phyloP scores from a whole-genome alignment of 2,329 filamentous ascomycete species.

The Tolypocladium sp. region DNA sequence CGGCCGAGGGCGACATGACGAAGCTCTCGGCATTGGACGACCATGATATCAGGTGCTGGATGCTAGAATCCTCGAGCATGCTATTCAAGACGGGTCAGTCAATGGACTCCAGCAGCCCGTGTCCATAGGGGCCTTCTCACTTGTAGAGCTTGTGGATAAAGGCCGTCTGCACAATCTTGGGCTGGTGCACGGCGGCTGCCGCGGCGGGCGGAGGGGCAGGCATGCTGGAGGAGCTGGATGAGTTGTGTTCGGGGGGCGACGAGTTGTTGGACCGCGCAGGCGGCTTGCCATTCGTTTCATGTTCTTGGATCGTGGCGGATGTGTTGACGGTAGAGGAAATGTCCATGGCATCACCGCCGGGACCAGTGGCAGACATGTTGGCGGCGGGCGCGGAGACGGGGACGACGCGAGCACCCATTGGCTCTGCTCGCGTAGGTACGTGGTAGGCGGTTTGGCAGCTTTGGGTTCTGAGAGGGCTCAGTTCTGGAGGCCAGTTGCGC shows the following conservation, averaged over 20 bases:
- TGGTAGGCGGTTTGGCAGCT: conserved; percentile 24
- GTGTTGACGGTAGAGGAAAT: conserved; percentile 43
- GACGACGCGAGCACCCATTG: conserved; percentile 39
- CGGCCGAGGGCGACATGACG: conserved; percentile 94
- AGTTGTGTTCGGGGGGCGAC: conserved; percentile 27
- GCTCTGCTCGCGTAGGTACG: not conserved
- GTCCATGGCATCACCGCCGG: conserved; percentile 54
- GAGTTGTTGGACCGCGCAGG: conserved; percentile 25
- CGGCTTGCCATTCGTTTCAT: conserved; percentile 26
- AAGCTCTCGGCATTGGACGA: conserved; percentile 91
- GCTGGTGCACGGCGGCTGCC: conserved; percentile 73
- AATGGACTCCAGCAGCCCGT: too few relatives aligned
- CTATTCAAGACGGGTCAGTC: conserved; percentile 36
- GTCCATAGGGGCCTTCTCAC: conserved; percentile 39
- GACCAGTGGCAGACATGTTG: conserved; percentile 49
- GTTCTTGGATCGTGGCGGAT: conserved; percentile 33
- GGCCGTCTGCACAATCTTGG: conserved; percentile 95
- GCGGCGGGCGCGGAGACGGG: conserved; percentile 48
- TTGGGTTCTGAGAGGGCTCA: conserved; percentile 31
- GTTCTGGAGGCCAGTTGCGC: conserved; percentile 44
- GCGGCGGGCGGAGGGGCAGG: conserved; percentile 45
- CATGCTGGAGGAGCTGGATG: conserved; percentile 30
- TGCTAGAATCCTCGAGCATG: conserved; percentile 91
- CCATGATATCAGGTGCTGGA: conserved; percentile 96
- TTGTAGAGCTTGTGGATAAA: conserved; percentile 99